phyloP scores from a whole-genome alignment of 2,329 filamentous ascomycete species.

The Aspergillus sp. region DNA sequence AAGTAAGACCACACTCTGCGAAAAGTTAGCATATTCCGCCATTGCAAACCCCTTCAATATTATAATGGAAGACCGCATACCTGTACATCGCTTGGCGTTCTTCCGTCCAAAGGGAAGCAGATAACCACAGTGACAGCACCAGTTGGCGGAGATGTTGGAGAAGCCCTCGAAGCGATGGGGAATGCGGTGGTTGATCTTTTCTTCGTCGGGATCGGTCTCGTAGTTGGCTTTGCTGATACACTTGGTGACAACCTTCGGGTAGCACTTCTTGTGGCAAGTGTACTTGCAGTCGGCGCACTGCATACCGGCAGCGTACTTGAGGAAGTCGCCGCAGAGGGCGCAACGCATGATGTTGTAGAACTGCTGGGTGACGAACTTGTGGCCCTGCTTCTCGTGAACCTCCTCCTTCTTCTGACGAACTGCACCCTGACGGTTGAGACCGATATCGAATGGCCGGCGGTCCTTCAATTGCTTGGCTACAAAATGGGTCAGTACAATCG shows the following conservation, averaged over 20 bases:
- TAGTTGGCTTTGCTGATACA: conserved; percentile 99
- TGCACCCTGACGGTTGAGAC: conserved; percentile 90
- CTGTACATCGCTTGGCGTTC: conserved; percentile 87
- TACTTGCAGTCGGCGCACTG: conserved; percentile 99
- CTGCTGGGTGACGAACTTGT: conserved; percentile 98
- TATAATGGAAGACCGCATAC: conserved; percentile 49
- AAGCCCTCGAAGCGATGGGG: conserved; percentile 97
- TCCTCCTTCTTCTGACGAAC: conserved; percentile 98
- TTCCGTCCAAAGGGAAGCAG: conserved; percentile 93
- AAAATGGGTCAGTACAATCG: conserved; percentile 23
- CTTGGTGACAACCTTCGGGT: conserved; percentile 94
- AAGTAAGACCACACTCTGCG: conserved; percentile 85
- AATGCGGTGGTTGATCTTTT: conserved; percentile 99
- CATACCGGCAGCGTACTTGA: conserved; percentile 98
- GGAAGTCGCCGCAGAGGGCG: conserved; percentile 93
- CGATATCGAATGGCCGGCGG: conserved; percentile 78
- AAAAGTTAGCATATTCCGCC: conserved; percentile 7
- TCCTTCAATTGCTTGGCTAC: conserved; percentile 82
- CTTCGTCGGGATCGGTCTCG: conserved; percentile 96
- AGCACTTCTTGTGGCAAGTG: conserved; percentile 98
- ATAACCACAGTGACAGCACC: conserved; percentile 99
- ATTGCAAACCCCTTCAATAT: background rate
- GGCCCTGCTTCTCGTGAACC: conserved; percentile 96
- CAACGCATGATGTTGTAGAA: conserved; percentile 99
- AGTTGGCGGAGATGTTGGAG: conserved; percentile 96